Base-by-base conservation (phyloP, 805 yeast genomes). In the Diddensiella caesifluorescens region DNA sequence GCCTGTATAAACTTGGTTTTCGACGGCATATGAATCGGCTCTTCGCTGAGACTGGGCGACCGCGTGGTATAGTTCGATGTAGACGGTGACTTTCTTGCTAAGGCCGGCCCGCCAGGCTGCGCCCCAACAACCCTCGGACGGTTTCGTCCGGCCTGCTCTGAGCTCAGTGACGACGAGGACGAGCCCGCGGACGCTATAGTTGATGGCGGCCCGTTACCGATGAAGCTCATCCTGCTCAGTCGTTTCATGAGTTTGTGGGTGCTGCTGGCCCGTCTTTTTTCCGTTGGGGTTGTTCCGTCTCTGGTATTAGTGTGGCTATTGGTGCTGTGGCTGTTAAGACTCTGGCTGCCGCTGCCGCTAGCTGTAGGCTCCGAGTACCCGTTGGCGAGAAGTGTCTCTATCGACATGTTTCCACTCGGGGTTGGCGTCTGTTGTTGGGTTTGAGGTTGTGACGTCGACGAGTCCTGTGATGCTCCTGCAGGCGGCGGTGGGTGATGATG, bases 361-460 rank as follows among this genome's bases (percentile, higher is more conserved):
- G 15, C 20, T 6, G 32, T 21, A 5, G 22, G 18, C 12, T 38
- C 38, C 9, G 41, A 20, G 9, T 16, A 22, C 5, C 25, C 19
- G 27, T 20, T 37, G 7, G 31, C 27, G 10, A 47, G 29, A 15
- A 45, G 28, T 6, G 48, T 32, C 30, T 51, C 55, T 18, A 51
- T 47, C n/a, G 53, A 46, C 23, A 44, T 20, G 12, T 42, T 27
- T 9, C 51, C 53, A 9, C 53, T 45, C 12, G 51, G 41, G 2
- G 51, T 39, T 7, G 45, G 44, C 5, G 37, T 26, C 10, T 5
- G 9, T 15, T 5, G 29, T 22, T 22, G 10, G 36, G 32, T 5
- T 23, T 5, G 5, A 15, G 22, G 21, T 13, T 21, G 5, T 13
- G 29, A 20, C 29, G 21, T 28, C 33, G 34, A n/a, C n/a, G 38